These are phyloP conservation scores for Nothophoma quercina DNA, from an alignment of 2,329 filamentous ascomycete species.

Conservation along the genomic window DNA sequence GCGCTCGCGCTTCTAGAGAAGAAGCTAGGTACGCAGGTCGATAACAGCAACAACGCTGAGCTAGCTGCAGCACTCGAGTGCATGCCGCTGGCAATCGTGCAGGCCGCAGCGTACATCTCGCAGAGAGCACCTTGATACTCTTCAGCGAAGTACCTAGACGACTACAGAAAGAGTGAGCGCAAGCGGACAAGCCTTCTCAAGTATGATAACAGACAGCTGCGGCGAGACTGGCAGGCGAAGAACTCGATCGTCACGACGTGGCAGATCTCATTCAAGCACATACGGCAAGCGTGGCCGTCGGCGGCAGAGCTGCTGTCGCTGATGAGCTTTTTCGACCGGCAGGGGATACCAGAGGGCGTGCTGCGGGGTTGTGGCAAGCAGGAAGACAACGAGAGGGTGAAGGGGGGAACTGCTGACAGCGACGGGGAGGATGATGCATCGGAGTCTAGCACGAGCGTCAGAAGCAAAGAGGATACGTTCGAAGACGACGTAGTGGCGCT, in stretches of 20 bases:
- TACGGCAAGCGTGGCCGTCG: constrained; percentile 37
- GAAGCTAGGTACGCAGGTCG: constrained; percentile 11
- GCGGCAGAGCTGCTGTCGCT: constrained; percentile 57
- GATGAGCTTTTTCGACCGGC: constrained; percentile 58
- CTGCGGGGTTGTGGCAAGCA: constrained; percentile 25
- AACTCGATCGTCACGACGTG: constrained; percentile 51
- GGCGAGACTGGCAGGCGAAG: constrained; percentile 43
- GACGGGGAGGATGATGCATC: too few species aligned
- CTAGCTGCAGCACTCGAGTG: constrained; percentile 34
- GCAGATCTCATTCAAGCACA: constrained; percentile 44
- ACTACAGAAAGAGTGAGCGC: constrained; percentile 33
- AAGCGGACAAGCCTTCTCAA: constrained; percentile 20
- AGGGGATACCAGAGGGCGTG: constrained; percentile 51
- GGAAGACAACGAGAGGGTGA: background rate
- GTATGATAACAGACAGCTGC: constrained; percentile 38
- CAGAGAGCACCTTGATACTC: constrained; percentile 22
- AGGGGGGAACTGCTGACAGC: background rate
- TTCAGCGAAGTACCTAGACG: constrained; percentile 47
- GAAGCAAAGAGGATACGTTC: too few species aligned
- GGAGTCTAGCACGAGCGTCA: too few species aligned
- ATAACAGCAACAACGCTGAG: constrained; percentile 3
- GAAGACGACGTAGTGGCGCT: constrained; percentile 49
- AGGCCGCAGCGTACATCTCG: constrained; percentile 45
- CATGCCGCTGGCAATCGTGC: constrained; percentile 46
- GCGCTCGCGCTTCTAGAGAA: constrained; percentile 16